phyloP scores from a whole-genome alignment of 129 eudicot genomes.

The Erigeron canadensis region DNA sequence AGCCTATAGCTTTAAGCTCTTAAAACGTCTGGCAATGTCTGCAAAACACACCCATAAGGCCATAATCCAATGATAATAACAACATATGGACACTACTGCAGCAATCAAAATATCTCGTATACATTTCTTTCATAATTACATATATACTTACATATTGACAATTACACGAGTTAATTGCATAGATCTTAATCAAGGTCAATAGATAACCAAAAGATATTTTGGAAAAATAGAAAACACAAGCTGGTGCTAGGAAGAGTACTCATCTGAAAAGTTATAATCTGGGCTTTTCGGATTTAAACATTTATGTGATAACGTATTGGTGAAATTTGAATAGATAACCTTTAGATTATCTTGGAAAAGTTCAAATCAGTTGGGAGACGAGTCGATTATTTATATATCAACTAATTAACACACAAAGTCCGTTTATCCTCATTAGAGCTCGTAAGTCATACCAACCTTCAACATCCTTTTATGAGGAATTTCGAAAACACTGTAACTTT shows the following conservation, averaged over 20 bases:
- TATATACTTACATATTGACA: neutral
- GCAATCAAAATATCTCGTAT: too few relatives aligned
- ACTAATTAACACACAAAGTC: neutral
- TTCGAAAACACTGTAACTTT: conserved; percentile 56
- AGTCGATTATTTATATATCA: conserved; percentile 4
- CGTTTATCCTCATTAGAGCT: conserved; percentile 39
- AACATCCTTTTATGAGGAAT: conserved; percentile 74
- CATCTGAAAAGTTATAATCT: neutral
- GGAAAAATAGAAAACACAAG: neutral
- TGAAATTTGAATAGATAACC: neutral
- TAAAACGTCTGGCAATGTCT: too few relatives aligned
- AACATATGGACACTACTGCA: neutral
- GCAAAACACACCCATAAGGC: too few relatives aligned
- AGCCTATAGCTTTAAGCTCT: too few relatives aligned
- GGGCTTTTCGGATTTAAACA: neutral
- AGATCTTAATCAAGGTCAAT: neutral
- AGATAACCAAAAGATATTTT: neutral
- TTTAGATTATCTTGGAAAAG: neutral
- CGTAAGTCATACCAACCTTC: conserved; percentile 81
- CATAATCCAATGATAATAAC: too few relatives aligned
- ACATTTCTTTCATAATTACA: too few relatives aligned
- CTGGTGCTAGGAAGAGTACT: neutral
- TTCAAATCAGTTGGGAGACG: neutral
- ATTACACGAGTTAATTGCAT: neutral
- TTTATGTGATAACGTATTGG: neutral